Evolutionary conservation across 768 basidiomycete species (phyloP).

Genomic region (Mycena kentingensis): DNA sequence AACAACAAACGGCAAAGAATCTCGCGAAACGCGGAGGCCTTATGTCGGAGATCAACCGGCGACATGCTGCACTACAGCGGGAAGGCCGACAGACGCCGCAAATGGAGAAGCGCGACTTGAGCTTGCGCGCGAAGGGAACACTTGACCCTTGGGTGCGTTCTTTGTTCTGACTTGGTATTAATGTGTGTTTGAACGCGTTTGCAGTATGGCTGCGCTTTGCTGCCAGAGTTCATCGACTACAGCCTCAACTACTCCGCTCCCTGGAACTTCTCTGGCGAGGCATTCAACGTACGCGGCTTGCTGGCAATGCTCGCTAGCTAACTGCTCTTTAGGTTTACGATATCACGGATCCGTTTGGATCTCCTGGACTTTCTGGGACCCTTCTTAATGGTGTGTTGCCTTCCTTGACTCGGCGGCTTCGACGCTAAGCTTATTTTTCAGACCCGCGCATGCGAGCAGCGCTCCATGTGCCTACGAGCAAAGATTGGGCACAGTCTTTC

Average conservation of each 20-base stretch:
- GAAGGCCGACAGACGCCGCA: constrained; percentile 26
- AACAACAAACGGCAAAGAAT: constrained; percentile 14
- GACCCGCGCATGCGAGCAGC: constrained; percentile 59
- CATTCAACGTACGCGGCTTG: constrained; percentile 35
- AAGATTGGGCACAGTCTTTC: constrained; percentile 44
- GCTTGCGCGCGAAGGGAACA: constrained; percentile 45
- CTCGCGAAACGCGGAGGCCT: constrained; percentile 18
- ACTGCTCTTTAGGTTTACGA: constrained; percentile 48
- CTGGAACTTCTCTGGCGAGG: constrained; percentile 38
- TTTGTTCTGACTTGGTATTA: not conserved
- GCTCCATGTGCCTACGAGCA: constrained; percentile 68
- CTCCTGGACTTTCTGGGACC: constrained; percentile 46
- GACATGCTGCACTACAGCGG: constrained; percentile 27
- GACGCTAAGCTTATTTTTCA: constrained; percentile 23
- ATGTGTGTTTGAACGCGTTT: constrained; percentile 10
- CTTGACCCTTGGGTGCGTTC: constrained; percentile 54
- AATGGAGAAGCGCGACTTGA: constrained; percentile 25
- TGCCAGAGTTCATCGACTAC: constrained; percentile 70
- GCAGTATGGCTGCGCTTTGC: constrained; percentile 65
- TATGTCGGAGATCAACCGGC: constrained; percentile 24
- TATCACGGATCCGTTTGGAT: constrained; percentile 51
- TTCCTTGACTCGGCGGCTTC: not conserved
- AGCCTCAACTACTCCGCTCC: constrained; percentile 73
- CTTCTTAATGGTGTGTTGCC: constrained; percentile 61
- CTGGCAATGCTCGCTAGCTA: not conserved